Percentiles rank a stretch among this genome's conserved stretches.
These are phyloP conservation scores for Arthrinium phaeospermum DNA, from an alignment of 2,329 filamentous ascomycete genomes.

Conservation along the genomic window DNA sequence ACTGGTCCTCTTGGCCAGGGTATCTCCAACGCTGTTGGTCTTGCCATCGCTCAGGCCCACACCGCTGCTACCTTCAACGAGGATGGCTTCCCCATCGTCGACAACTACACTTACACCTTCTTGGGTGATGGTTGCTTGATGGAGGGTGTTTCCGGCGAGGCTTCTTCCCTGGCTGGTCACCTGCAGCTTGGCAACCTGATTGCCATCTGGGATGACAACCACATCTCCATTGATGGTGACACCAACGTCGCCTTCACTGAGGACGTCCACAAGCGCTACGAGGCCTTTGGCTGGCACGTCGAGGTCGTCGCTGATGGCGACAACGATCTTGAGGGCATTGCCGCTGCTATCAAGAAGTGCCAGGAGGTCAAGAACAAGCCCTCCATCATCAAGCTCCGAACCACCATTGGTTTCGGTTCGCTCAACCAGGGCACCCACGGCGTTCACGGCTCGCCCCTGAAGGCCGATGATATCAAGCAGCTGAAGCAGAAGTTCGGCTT, in stretches of 20 bases:
- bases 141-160: conserved; percentile 96
- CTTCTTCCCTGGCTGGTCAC: conserved; percentile 90
- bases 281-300: conserved; percentile 96
- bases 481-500: conserved; percentile 97
- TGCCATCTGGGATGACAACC: conserved; percentile 97
- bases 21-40: conserved; percentile 95
- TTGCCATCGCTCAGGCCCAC: conserved; percentile 95
- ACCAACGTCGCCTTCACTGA: conserved; percentile 97
- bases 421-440: conserved; percentile 90
- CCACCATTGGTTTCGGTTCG: conserved; percentile 96
- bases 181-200: conserved; percentile 98
- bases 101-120: conserved; percentile 98
- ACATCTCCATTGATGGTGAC: conserved; percentile 94
- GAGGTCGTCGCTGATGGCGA: conserved; percentile 86
- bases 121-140: conserved; percentile 98
- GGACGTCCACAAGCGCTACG: conserved; percentile 92
- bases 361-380: conserved; percentile 95
- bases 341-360: conserved; percentile 84
- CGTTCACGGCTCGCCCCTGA: conserved; percentile 95
- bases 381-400: conserved; percentile 93
- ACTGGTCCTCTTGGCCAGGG: conserved; percentile 97
- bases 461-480: conserved; percentile 90
- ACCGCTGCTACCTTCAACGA: conserved; percentile 94
- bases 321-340: conserved; percentile 84
- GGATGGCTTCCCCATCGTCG: conserved; percentile 85